phyloP scores from a whole-genome alignment of 441 rosid genomes.

The Cnidoscolus chayamansa region DNA sequence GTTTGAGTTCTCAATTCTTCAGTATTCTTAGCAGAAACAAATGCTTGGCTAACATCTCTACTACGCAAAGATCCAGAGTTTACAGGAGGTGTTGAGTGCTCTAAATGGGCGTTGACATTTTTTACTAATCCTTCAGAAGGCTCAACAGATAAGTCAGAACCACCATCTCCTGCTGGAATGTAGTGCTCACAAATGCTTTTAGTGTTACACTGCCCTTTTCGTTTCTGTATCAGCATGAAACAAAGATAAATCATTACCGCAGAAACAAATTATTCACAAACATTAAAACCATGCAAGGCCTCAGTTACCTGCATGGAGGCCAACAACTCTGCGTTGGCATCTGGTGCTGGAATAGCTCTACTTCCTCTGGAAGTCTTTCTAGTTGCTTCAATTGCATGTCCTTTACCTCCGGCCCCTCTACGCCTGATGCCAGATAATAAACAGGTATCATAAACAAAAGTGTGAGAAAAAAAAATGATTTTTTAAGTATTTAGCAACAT shows the following conservation, averaged over 20 bases:
- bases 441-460: slow-evolving; percentile 1
- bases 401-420: slow-evolving; percentile 38
- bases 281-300: not conserved
- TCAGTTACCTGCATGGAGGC: slow-evolving; percentile 51
- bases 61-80: slow-evolving; percentile 30
- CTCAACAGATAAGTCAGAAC: slow-evolving; percentile 44
- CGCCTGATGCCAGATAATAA: slow-evolving; percentile 39
- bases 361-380: slow-evolving; percentile 42
- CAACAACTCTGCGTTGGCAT: slow-evolving; percentile 64
- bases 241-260: not conserved
- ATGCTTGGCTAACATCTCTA: slow-evolving; percentile 19
- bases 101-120: slow-evolving; percentile 31
- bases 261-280: not conserved
- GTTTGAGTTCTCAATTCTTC: slow-evolving; percentile 43
- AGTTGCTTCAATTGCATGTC: slow-evolving; percentile 35
- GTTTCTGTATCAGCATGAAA: slow-evolving; percentile 40
- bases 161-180: slow-evolving; percentile 40
- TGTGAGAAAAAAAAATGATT: not conserved
- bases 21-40: slow-evolving; percentile 35
- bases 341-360: slow-evolving; percentile 58
- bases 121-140: slow-evolving; percentile 36
- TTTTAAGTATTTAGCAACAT: not conserved
- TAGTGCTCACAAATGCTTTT: slow-evolving; percentile 47
- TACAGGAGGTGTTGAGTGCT: slow-evolving; percentile 28
- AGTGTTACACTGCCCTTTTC: slow-evolving; percentile 35